Base-by-base conservation (phyloP, 768 basidiomycete genomes). In the Tephrocybe sp. region DNA sequence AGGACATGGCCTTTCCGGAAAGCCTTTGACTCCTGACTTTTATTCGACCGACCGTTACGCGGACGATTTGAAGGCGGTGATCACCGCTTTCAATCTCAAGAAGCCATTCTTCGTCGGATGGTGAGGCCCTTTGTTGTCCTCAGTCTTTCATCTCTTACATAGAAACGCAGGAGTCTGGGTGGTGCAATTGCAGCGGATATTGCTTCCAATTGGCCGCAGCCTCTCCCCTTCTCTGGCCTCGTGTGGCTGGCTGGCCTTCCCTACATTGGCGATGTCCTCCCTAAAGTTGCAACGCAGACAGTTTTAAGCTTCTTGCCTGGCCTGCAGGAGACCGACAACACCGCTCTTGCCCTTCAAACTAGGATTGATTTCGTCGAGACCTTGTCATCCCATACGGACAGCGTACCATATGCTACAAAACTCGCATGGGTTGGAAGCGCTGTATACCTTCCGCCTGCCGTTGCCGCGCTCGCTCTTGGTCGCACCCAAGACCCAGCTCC, bases 1-100 rank as follows among this genome's bases (percentile, higher is more conserved):
- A 12, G 68, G 67, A 4, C 62, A 68, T 56, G 69, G 69, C 9
- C 61, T 62, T 39, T 68, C 66, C 50, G 68, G 65, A 24, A 68
- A 68, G 43, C 67, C 67, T 10, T 40, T 52, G 18, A 60, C 51
- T 5, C 27, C 54, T 10, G 62, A 58, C 25, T 64, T 58, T 3
- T 62, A 67, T 54, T 54, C 55, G 19, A 65, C 63, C 23, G 57
- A 50, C 39, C 47, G 60, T 16, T 65, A 63, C 45, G 69, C 66
- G 15, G 63, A 64, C 18, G 68, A 69, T 57, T 66, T 70, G 48
- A 55, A 54, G 19, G 58, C 66, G 11, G 64, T 69, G 8, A 50
- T 60, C 33, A 49, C 62, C 15, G 66, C 57, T n/a, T 69, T 68
- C 47, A 30, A 44, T 3, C 55, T 69, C 15, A 53, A 59, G 16